Conservation (phyloP, 345 rosid genomes). For the Streptanthus diversifolius region DNA sequence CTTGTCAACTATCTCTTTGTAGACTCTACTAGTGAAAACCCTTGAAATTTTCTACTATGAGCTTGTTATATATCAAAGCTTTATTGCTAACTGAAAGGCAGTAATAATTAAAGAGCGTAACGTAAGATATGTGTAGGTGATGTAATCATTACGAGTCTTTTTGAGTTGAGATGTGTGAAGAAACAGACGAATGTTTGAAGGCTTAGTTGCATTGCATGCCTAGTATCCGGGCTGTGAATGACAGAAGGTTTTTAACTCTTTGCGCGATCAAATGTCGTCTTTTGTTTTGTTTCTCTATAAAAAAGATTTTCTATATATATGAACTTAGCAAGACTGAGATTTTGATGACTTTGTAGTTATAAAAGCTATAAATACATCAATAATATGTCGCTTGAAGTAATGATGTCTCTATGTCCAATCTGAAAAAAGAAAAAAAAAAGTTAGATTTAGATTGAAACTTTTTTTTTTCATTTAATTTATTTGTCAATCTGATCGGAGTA, state of each 20-base stretch:
- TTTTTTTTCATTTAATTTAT: too few relatives aligned
- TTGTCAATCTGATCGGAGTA: too few relatives aligned
- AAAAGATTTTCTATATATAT: too few relatives aligned
- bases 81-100: neutral
- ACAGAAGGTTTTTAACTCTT: neutral
- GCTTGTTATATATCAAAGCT: constrained; percentile 13
- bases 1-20: neutral
- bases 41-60: neutral
- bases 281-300: neutral
- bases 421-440: too few relatives aligned
- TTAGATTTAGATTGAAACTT: too few relatives aligned
- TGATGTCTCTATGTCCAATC: too few relatives aligned
- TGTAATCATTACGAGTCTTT: neutral
- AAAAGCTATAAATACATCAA: too few relatives aligned
- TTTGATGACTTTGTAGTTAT: too few relatives aligned
- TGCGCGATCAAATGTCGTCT: neutral
- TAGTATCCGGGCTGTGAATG: constrained; percentile 9
- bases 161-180: constrained; percentile 30
- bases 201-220: constrained; percentile 19
- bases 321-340: too few relatives aligned
- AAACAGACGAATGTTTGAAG: constrained; percentile 11
- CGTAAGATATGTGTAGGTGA: constrained; percentile 16
- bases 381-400: too few relatives aligned
- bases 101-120: constrained; percentile 7
- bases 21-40: neutral